phyloP scores from a whole-genome alignment of 345 rosid species.

The Sisymbrium altissimum region DNA sequence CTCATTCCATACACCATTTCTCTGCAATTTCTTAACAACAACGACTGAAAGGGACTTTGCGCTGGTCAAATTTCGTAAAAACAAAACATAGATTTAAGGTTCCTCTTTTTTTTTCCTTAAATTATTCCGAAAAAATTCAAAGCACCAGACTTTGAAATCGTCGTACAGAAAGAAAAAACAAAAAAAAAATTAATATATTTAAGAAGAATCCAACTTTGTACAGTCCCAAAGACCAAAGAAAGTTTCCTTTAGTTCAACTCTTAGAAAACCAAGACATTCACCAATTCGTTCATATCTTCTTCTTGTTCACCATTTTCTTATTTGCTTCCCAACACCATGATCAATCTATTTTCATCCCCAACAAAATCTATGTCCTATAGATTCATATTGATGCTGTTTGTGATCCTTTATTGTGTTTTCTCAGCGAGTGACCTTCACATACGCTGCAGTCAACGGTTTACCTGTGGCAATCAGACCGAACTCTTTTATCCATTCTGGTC shows the following conservation, averaged over 20 bases:
- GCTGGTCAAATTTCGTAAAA: conserved; percentile 9
- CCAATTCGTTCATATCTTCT: neutral
- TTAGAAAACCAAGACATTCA: conserved; percentile 21
- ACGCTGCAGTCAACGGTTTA: neutral
- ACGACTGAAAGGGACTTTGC: neutral
- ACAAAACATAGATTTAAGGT: neutral
- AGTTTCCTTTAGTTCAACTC: conserved; percentile 20
- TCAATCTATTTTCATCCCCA: neutral
- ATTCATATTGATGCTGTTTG: conserved; percentile 6
- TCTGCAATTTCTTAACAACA: neutral
- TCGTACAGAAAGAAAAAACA: neutral
- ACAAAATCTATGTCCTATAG: neutral
- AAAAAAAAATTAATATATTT: neutral
- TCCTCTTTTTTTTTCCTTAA: neutral
- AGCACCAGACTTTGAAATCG: neutral
- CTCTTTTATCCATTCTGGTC: conserved; percentile 38
- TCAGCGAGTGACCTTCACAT: neutral
- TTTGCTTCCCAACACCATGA: conserved; percentile 2
- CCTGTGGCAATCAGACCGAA: neutral
- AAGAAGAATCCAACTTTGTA: neutral
- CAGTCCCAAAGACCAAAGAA: conserved; percentile 11
- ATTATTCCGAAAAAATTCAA: conserved; percentile 16
- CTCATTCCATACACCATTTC: conserved; percentile 7
- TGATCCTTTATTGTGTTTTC: conserved; percentile 17
- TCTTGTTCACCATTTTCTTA: neutral